These are phyloP conservation scores for Agapanthus africanus DNA, from an alignment of 106 monocot genomes.

Conservation along the genomic window DNA sequence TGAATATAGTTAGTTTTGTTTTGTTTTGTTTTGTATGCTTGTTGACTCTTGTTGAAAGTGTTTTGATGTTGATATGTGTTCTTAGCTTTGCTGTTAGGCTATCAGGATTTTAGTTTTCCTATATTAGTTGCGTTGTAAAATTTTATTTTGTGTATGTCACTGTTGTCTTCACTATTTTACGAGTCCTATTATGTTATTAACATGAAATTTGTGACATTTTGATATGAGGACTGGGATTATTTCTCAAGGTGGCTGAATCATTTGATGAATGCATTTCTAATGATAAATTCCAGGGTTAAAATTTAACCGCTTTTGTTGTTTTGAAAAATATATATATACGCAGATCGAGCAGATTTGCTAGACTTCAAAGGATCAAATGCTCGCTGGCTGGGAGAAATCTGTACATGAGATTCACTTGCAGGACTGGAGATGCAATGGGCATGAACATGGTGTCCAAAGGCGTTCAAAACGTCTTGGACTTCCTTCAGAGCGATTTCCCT, in stretches of 20 bases:
- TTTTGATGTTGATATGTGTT: not conserved
- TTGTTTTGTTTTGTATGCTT: not conserved
- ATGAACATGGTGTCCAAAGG: constrained; percentile 99
- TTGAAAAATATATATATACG: too few relatives aligned
- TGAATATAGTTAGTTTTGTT: too few relatives aligned
- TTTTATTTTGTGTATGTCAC: not conserved
- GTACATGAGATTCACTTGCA: constrained; percentile 75
- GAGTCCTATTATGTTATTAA: not conserved
- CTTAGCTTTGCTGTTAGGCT: not conserved
- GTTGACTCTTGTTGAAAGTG: too few relatives aligned
- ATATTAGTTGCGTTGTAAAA: not conserved
- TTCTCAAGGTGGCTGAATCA: not conserved
- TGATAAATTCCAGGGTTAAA: too few relatives aligned
- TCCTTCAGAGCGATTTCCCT: constrained; percentile 60
- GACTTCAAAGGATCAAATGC: constrained; percentile 56
- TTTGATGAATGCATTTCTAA: too few relatives aligned
- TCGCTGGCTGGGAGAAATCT: constrained; percentile 76
- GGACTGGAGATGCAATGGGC: constrained; percentile 92
- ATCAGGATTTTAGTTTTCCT: not conserved
- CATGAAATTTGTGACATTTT: not conserved
- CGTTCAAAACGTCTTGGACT: constrained; percentile 79
- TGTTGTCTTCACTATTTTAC: too few relatives aligned
- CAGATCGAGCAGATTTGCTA: constrained; percentile 87
- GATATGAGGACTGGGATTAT: not conserved
- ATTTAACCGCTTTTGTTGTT: not conserved